Evolutionary conservation across 495 filamentous ascomycete genomes (phyloP), one percentile per base, ranked within the genome.

Genomic region (Lasiosphaeria hispida): DNA sequence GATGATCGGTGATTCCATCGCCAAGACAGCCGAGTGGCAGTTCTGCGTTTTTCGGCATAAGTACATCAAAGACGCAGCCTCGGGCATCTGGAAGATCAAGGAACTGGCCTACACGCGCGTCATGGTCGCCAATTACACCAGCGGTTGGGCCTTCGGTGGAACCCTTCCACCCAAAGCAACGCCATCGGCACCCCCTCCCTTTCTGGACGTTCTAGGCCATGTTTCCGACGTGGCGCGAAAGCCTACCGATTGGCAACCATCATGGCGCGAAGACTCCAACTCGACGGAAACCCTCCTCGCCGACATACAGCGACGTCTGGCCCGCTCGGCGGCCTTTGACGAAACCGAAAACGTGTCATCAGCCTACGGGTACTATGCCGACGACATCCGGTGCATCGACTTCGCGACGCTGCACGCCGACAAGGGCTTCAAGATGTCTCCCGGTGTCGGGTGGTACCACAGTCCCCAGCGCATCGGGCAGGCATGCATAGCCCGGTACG

Each of bases 341-440:
- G 58, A 48, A 4, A 33, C 41, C n/a, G 62, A 64, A 50, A 51
- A 57, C 40, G 42, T 58, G 0, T 58, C 49, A 3, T 18, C 35
- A 10, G 58, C 62, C 15, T 64, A 64, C 48, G 62, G 62, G 9
- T 61, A 50, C 53, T 64, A 58, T 54, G 47, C 51, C 23, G 61
- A 63, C 61, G 52, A 56, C 56, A 59, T 63, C 35, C 48, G 50
- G 19, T 64, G 62, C 55, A 14, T 18, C 38, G 10, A 38, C 38
- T 57, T 64, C 44, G 58, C 49, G 43, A 17, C 37, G 23, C 34
- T 64, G 5, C 58, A 64, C 41, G 41, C 54, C 19, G 7, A 34
- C 17, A 18, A 47, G 17, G 58, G 54, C n/a, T 38, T 52, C 55
- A 64, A 64, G 18, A 14, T 37, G 8, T 61, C 58, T 1, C 62